Percentiles rank a stretch among this genome's conserved stretches.
Evolutionary conservation across 345 rosid species (phyloP).

Genomic region (Orychophragmus violaceus): DNA sequence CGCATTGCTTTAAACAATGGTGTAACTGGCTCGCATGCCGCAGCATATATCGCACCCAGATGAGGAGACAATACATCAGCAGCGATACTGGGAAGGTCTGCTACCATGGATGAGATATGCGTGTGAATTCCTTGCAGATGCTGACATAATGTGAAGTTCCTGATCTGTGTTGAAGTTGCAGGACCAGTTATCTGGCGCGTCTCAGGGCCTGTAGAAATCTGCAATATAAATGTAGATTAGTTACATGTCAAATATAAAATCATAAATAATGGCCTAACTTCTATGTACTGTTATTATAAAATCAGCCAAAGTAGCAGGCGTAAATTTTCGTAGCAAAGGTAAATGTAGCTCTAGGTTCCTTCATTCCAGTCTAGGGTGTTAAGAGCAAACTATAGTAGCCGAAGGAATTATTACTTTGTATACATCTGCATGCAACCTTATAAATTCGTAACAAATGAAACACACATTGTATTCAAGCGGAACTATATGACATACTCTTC

Average conservation of each 20-base stretch:
- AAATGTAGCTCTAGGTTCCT: background rate
- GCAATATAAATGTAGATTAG: constrained; percentile 31
- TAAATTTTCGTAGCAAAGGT: background rate
- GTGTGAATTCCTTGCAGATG: constrained; percentile 88
- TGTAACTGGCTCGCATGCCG: constrained; percentile 85
- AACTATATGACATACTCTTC: background rate
- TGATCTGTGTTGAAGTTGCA: constrained; percentile 78
- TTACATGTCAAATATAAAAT: constrained; percentile 5
- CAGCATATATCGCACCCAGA: constrained; percentile 65
- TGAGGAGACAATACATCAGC: constrained; percentile 73
- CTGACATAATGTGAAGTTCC: constrained; percentile 80
- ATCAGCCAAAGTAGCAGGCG: background rate
- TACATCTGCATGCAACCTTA: background rate
- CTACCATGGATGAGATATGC: constrained; percentile 58
- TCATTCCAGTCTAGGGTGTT: background rate
- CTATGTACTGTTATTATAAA: background rate
- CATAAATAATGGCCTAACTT: background rate
- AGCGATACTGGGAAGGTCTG: constrained; percentile 63
- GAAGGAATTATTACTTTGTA: background rate
- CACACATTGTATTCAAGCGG: background rate
- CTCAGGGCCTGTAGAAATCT: constrained; percentile 96
- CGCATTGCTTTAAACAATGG: constrained; percentile 87
- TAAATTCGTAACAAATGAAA: too few species aligned
- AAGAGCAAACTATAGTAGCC: background rate
- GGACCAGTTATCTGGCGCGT: constrained; percentile 81